A percentile compares a stretch with the other conserved stretches of the same genome.
phyloP scores from a whole-genome alignment of 257 asterid genomes.

The Nicotiana obtusifolia region DNA sequence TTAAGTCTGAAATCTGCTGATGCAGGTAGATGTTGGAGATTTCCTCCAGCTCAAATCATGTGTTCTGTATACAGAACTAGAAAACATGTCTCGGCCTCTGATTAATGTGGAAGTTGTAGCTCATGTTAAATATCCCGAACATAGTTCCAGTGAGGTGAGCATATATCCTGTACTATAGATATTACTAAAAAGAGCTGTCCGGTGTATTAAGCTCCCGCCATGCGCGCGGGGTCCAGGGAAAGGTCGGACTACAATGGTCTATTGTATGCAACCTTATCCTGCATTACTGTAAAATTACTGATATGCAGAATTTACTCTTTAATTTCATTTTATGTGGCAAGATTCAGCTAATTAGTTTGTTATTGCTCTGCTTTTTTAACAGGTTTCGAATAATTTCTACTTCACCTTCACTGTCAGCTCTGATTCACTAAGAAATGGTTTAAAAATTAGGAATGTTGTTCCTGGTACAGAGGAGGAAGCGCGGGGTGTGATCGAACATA shows the following conservation, averaged over 20 bases:
- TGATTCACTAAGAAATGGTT: slow-evolving; percentile 45
- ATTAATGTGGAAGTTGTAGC: slow-evolving; percentile 87
- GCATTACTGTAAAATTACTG: too few species aligned
- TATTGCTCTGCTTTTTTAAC: neutral
- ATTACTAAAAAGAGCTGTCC: too few species aligned
- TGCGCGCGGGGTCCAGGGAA: too few species aligned
- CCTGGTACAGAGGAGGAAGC: slow-evolving; percentile 88
- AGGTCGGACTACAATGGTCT: too few species aligned
- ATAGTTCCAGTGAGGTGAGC: slow-evolving; percentile 68
- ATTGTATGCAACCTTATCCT: too few species aligned
- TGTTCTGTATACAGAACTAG: slow-evolving; percentile 67
- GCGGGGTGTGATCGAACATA: slow-evolving; percentile 56
- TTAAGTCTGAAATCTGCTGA: neutral
- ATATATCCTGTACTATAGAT: too few species aligned
- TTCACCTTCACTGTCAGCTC: slow-evolving; percentile 67
- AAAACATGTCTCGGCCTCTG: slow-evolving; percentile 49
- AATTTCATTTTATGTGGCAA: neutral
- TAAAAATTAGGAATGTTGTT: slow-evolving; percentile 62
- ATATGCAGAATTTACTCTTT: neutral
- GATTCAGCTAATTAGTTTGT: neutral
- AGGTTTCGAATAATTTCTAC: slow-evolving; percentile 90
- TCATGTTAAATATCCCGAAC: slow-evolving; percentile 76
- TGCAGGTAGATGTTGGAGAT: slow-evolving; percentile 86
- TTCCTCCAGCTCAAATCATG: slow-evolving; percentile 86
- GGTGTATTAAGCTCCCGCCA: too few species aligned